These are phyloP conservation scores for Cenchrus americanus DNA, from an alignment of 176 grass and related monocot genomes.

Conservation along the genomic window DNA sequence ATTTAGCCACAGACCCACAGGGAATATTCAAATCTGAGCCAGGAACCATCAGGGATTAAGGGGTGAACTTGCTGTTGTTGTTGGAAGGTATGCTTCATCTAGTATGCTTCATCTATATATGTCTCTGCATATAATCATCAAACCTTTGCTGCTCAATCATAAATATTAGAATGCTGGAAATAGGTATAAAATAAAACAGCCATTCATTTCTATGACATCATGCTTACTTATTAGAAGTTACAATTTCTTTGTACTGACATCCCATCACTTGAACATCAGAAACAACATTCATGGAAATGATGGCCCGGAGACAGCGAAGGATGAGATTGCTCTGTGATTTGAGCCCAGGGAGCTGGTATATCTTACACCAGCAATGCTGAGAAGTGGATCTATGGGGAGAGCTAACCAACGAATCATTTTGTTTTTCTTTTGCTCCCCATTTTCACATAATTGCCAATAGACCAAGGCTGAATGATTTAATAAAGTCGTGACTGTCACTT, in stretches of 20 bases:
- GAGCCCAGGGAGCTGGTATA: slow-evolving; percentile 69
- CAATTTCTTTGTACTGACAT: not conserved
- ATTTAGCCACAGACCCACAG: slow-evolving; percentile 89
- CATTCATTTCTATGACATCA: slow-evolving; percentile 12
- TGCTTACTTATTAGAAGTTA: not conserved
- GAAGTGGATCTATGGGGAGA: too few relatives aligned
- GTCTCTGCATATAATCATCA: slow-evolving; percentile 4
- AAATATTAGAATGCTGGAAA: slow-evolving; percentile 6
- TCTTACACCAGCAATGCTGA: slow-evolving; percentile 71
- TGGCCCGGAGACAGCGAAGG: slow-evolving; percentile 86
- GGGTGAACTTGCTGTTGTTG: slow-evolving; percentile 85
- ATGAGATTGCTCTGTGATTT: slow-evolving; percentile 88
- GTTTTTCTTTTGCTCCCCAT: not conserved
- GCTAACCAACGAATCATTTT: slow-evolving; percentile 33
- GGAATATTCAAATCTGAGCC: slow-evolving; percentile 98
- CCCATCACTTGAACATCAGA: slow-evolving; percentile 42
- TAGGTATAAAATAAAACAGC: not conserved
- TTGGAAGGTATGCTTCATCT: slow-evolving; percentile 67
- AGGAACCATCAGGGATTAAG: slow-evolving; percentile 97
- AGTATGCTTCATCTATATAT: too few relatives aligned
- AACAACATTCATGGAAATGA: slow-evolving; percentile 95
- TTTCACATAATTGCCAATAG: slow-evolving; percentile 26
- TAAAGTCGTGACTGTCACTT: slow-evolving; percentile 21
- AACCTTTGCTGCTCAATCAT: not conserved
- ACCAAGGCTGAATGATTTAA: slow-evolving; percentile 44